Base-by-base conservation (phyloP, 1,284 basidiomycete species). In the Ustilago hordei region DNA sequence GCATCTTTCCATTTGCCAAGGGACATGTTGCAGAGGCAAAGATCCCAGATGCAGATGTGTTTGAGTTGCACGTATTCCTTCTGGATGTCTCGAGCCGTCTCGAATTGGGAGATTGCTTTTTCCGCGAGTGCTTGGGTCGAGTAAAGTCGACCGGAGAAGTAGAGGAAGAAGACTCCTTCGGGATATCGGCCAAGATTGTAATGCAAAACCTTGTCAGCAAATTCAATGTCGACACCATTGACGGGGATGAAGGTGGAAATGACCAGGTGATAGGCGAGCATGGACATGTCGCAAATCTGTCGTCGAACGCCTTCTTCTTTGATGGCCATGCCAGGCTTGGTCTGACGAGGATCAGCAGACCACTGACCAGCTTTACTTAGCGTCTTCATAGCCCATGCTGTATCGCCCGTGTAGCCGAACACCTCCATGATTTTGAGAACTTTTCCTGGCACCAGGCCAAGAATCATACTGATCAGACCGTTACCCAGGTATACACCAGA, bases 351-450 rank as follows among this genome's bases (percentile, higher is more conserved):
- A 45, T 75, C 65, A 5, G 41, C 13, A 36, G 58, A 73, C 84
- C 84, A 86, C 32, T 65, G 69, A 35, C 83, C 83, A 31, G 84
- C 75, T 35, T 71, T 68, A 55, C 69, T 59, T 28, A 86, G 78
- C 36, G 80, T 83, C 67, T 78, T 67, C 55, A 86, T 69, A 4
- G 78, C 84, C 58, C 71, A 77, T 15, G 68, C 55, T 2, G 75
- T 79, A 43, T 84, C 81, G 55, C 84, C 84, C 3, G 78, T 81
- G 68, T 86, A 86, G 13, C 84, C 84, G 62, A 86, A 84, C 53
- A 84, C 76, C 59, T 84, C 83, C 84, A 86, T 86, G 64, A 86
- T 81, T 73, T 84, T 84, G 50, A 86, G 73, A 36, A 86, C 79
- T 57, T 84, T 85, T 41, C 81, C 71, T 4, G 84, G 84, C 15